Conservation (phyloP, 2,329 filamentous ascomycete species). For the Alternaria gansuensis region DNA sequence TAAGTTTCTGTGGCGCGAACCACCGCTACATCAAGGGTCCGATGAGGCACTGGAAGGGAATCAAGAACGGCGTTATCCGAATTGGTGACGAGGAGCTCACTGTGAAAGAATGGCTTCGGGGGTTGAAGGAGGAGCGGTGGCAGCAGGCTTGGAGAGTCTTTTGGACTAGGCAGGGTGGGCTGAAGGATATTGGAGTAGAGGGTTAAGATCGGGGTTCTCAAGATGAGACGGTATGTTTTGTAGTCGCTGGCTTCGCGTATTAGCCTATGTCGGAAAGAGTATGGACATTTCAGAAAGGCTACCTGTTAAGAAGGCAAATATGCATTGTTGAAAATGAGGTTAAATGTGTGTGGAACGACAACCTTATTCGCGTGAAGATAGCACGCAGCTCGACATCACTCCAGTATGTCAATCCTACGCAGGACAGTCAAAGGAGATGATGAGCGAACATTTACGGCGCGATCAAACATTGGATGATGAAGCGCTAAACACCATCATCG, state of each 20-base stretch:
- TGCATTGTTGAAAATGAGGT: not conserved
- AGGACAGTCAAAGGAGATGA: not conserved
- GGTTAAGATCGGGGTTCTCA: not conserved
- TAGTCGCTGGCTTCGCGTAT: too few species aligned
- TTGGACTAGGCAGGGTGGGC: constrained; percentile 26
- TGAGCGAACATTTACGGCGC: not conserved
- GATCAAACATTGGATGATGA: not conserved
- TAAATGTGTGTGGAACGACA: not conserved
- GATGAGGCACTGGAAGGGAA: constrained; percentile 2
- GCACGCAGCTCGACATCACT: too few species aligned
- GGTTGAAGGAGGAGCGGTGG: constrained; percentile 32
- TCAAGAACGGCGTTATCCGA: constrained; percentile 2
- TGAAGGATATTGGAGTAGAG: constrained; percentile 20
- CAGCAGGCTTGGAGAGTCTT: constrained; percentile 30
- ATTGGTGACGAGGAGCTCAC: constrained; percentile 11
- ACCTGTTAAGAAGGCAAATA: not conserved
- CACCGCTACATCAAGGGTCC: not conserved
- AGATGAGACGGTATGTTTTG: too few species aligned
- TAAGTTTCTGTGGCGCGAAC: not conserved
- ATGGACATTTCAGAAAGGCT: not conserved
- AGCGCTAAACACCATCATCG: not conserved
- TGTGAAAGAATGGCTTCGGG: constrained; percentile 29
- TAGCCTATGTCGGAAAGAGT: not conserved
- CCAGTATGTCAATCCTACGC: too few species aligned
- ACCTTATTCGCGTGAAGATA: too few species aligned